Evolutionary conservation across 1,139 yeast genomes (phyloP), one percentile per base, ranked within the genome.

Genomic region (Zygosaccharomyces sapae): DNA sequence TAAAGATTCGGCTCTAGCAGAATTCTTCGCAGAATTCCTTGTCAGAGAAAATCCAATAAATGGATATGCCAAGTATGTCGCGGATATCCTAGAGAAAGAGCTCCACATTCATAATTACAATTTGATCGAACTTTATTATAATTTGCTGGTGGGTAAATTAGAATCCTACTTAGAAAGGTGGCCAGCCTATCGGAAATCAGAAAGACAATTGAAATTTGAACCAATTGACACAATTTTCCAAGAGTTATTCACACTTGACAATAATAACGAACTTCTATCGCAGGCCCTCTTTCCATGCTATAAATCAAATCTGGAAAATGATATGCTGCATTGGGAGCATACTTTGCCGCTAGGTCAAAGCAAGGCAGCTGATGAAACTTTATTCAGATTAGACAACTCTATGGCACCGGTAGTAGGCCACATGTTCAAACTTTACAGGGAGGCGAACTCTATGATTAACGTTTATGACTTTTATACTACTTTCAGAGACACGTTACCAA

Each of bases 391-490:
- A 7, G 64, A 67, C 43, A 49, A 56, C 10, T 36, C 52, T 1
- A 43, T 73, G 48, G 77, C 72, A 50, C 94, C 83, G 38, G 72
- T 76, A 1, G 63, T 83, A 9, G 72, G 80, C 34, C 77, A 76
- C 40, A 64, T 88, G 46, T 89, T 80, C 66, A 76, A 79, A 41
- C 73, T 88, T 16, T 84, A 84, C 63, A 78, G 92, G 52, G 97
- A 89, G 59, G 92, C 96, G 0, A 86, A 88, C 24, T 73, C 82
- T 2, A 70, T 75, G 22, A 75, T 88, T 53, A 89, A 88, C 61
- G 76, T 87, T 43, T 85, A 76, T 65, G 97, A 89, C 58, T 86
- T 85, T 59, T 89, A 76, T 61, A 68, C 73, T 41, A 89, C 90
- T 1, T 89, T 87, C 68, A 79, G 76, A 58, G 79, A 75, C 49